Evolutionary conservation across 106 monocot species (phyloP), one percentile per base, ranked within the genome.

Genomic region (Dendrobium catenatum): DNA sequence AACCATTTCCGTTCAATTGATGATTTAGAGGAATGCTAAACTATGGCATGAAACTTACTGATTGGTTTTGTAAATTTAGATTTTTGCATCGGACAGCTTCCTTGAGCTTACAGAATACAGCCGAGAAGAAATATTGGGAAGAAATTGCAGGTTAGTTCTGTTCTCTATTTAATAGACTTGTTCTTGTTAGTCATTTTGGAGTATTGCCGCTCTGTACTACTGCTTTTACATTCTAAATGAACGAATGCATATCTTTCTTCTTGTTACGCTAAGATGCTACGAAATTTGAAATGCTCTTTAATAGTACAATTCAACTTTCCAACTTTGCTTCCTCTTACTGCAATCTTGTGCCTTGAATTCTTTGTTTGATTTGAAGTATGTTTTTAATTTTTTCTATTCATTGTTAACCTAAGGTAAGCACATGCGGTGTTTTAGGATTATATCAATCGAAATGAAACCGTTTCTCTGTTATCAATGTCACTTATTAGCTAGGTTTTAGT

Each of bases 21-120:
- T 33, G 27, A 55, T 16, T 43, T 24, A 27, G 2, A 54, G n/a
- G 10, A 9, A 24, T 11, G 13, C 26, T 58, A 46, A 51, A 77
- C n/a, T 41, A 51, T 22, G 80, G 44, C 11, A 77, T 67, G 42
- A 41, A 42, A 73, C 73, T 40, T 19, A 40, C 76, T 76, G 27
- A 47, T 16, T 82, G 48, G 29, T 85, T 20, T 2, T 79, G 16
- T 79, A 51, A 40, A 3, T 40, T 80, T 82, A 98, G 97, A 98
- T 98, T 86, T 98, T 98, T 87, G 97, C 97, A 84, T 98, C 97
- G 3, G 92, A 98, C 79, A 98, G 94, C 78, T 98, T 98, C 79
- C 86, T 98, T 8, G 92, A 94, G 80, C 80, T 98, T 78, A 98
- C 97, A 72, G 97, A 98, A 80, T 98, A 98, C 82, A 91, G 87